Conservation (phyloP, 192 early-diverging fungal species). For the Geranomyces michiganensis region DNA sequence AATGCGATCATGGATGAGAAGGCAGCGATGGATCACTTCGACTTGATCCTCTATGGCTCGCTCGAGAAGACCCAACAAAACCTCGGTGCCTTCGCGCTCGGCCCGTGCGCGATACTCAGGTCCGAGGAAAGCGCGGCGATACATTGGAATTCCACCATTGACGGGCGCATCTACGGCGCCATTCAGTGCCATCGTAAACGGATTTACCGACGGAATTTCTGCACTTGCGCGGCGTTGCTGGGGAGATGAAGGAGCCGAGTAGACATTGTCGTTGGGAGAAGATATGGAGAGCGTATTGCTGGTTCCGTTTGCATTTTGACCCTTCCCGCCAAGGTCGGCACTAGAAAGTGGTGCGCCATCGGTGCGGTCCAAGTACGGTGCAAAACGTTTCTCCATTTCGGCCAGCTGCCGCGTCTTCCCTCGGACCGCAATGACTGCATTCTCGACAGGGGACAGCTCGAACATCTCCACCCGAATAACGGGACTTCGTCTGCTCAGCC, state of each 20-base stretch:
- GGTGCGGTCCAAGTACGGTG: constrained; percentile 20
- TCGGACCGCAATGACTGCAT: constrained; percentile 70
- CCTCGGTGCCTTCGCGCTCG: constrained; percentile 11
- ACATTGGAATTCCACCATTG: constrained; percentile 81
- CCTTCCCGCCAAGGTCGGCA: constrained; percentile 10
- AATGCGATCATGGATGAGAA: constrained; percentile 62
- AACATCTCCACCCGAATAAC: constrained; percentile 57
- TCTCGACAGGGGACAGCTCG: constrained; percentile 75
- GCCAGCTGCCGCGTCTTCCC: constrained; percentile 68
- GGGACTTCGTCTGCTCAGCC: constrained; percentile 57
- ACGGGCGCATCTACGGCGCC: constrained; percentile 83
- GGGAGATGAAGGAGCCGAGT: not conserved
- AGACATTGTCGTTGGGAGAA: not conserved
- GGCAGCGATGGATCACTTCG: constrained; percentile 61
- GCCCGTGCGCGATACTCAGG: constrained; percentile 47
- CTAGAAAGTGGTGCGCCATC: constrained; percentile 6
- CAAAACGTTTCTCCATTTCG: constrained; percentile 57
- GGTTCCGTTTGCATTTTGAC: no score
- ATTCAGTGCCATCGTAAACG: constrained; percentile 79
- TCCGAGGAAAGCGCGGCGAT: constrained; percentile 67
- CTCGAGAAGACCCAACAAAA: constrained; percentile 51
- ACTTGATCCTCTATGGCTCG: constrained; percentile 72
- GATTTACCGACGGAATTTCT: constrained; percentile 57
- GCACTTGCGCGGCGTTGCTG: constrained; percentile 8
- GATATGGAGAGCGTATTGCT: not conserved